Evolutionary conservation across 169 alveolate genomes (phyloP).

Genomic region (Plasmodium ovale): DNA sequence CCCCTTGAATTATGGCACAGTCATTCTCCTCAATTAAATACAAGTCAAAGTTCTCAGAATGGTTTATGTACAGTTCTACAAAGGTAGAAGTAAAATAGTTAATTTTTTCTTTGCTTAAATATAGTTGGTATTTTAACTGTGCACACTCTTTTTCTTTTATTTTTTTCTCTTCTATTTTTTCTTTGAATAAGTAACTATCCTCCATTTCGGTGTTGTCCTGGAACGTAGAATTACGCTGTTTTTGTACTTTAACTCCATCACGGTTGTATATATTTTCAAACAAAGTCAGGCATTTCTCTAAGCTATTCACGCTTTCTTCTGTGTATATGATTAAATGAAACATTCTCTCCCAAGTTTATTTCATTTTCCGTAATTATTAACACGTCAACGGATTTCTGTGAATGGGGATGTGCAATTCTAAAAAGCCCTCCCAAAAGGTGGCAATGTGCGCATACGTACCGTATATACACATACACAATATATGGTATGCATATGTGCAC

Average conservation of each 20-base stretch:
- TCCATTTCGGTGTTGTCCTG: neutral
- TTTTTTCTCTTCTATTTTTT: slow-evolving; percentile 16
- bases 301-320: slow-evolving; percentile 11
- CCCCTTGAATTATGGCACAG: neutral
- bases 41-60: slow-evolving; percentile 28
- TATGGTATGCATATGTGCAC: no score
- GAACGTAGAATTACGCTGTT: neutral
- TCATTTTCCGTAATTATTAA: no score
- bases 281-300: neutral
- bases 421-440: no score
- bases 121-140: neutral
- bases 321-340: slow-evolving; percentile 68
- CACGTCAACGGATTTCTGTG: no score
- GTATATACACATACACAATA: no score
- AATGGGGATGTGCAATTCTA: no score
- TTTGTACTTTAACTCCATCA: slow-evolving; percentile 20
- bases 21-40: slow-evolving; percentile 58
- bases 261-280: slow-evolving; percentile 68
- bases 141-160: slow-evolving; percentile 22
- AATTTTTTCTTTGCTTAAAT: slow-evolving; percentile 15
- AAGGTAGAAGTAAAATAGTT: slow-evolving; percentile 28
- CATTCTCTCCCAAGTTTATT: no score
- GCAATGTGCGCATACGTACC: no score
- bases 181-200: neutral
- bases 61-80: slow-evolving; percentile 25